Conservation (phyloP, 2,329 filamentous ascomycete genomes). For the Aspergillus uvarum region DNA sequence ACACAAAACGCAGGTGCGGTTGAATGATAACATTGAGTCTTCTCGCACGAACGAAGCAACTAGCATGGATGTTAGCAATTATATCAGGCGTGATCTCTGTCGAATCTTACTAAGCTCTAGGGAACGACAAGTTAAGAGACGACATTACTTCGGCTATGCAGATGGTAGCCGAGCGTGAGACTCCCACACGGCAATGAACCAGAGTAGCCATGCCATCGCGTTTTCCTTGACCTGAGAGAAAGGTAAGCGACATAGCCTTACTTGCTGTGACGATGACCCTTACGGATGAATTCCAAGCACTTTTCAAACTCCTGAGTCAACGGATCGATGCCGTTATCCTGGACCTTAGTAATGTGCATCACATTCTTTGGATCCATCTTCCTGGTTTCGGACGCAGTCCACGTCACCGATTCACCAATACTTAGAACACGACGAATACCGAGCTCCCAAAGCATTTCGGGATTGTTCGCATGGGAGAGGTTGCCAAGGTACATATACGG, state of each 20-base stretch:
- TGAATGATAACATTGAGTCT: slow-evolving; percentile 97
- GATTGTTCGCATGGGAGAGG: slow-evolving; percentile 89
- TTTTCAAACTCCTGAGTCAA: slow-evolving; percentile 80
- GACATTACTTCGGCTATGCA: slow-evolving; percentile 99
- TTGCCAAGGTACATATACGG: slow-evolving; percentile 98
- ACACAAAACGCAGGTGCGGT: slow-evolving; percentile 89
- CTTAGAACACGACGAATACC: slow-evolving; percentile 87
- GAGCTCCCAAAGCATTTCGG: slow-evolving; percentile 72
- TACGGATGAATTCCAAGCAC: slow-evolving; percentile 91
- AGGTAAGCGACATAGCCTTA: background rate
- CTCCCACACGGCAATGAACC: slow-evolving; percentile 94
- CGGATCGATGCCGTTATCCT: slow-evolving; percentile 95
- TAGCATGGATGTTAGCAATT: slow-evolving; percentile 25
- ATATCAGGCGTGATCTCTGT: background rate
- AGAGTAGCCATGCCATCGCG: slow-evolving; percentile 77
- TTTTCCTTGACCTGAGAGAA: slow-evolving; percentile 70
- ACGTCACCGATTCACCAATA: slow-evolving; percentile 83
- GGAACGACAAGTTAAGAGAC: slow-evolving; percentile 74
- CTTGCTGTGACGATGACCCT: slow-evolving; percentile 35
- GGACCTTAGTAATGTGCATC: slow-evolving; percentile 78
- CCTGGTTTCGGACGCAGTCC: slow-evolving; percentile 69
- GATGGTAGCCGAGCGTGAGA: slow-evolving; percentile 92
- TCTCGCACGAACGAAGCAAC: slow-evolving; percentile 88
- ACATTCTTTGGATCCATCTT: slow-evolving; percentile 77
- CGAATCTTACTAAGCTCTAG: slow-evolving; percentile 72